Evolutionary conservation across 495 filamentous ascomycete genomes (phyloP).

Genomic region (Neurospora sp.): DNA sequence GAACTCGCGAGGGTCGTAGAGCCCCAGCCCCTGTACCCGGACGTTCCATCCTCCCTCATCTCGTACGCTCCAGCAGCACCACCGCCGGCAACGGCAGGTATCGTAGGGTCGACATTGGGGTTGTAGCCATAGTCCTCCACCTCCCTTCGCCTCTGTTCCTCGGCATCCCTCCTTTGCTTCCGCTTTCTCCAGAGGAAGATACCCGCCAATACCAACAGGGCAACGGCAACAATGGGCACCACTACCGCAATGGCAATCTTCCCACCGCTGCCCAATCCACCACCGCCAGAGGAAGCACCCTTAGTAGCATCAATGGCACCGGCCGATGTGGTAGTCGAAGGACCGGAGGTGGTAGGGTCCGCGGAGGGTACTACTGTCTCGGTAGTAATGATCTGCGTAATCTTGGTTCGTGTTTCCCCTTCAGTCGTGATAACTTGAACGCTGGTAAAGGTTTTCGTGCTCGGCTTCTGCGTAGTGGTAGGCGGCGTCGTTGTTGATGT

Average conservation of each 20-base stretch:
- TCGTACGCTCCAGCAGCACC: conserved; percentile 51
- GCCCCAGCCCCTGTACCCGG: conserved; percentile 93
- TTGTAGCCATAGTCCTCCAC: conserved; percentile 96
- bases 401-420: conserved; percentile 9
- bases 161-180: conserved; percentile 72
- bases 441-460: neutral
- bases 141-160: conserved; percentile 83
- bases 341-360: conserved; percentile 5
- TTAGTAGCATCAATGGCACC: conserved; percentile 23
- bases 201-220: conserved; percentile 62
- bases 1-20: conserved; percentile 60
- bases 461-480: conserved; percentile 3
- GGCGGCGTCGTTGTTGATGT: conserved; percentile 16
- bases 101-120: conserved; percentile 81
- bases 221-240: conserved; percentile 82
- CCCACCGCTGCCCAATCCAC: conserved; percentile 30
- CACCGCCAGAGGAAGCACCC: conserved; percentile 17
- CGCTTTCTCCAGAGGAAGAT: conserved; percentile 81
- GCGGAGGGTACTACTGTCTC: neutral
- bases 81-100: conserved; percentile 52
- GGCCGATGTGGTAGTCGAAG: conserved; percentile 15
- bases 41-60: conserved; percentile 52
- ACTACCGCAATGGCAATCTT: conserved; percentile 90
- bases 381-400: conserved; percentile 21
- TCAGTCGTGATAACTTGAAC: conserved; percentile 5